Evolutionary conservation across 2,329 filamentous ascomycete genomes (phyloP), one percentile per base, ranked within the genome.

Genomic region (Phyllosticta citrichinensis): DNA sequence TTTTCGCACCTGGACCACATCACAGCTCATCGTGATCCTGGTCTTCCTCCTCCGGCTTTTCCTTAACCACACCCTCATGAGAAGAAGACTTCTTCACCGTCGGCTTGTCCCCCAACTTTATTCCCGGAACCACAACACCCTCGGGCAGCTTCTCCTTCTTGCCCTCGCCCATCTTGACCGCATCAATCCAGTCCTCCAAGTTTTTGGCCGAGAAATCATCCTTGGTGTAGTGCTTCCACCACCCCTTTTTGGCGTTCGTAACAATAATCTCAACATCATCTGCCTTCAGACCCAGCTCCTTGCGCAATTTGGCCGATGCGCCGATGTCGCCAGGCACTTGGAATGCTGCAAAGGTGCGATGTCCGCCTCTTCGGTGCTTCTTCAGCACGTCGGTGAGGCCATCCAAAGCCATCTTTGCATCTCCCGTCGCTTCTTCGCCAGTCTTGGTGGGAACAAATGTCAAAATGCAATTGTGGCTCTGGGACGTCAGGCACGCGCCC

Each of bases 81-180:
- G 61, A 25, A 27, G 52, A 60, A 19, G 27, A 19, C 52, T 53
- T 56, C 57, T 63, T 66, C 68, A 71, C 64, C 25, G 65, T 66
- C n/a, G 62, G 63, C 5, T 65, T 19, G 17, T n/a, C 40, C 40
- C 6, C 62, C 9, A 57, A 11, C 58, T 55, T 30, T 22, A 30
- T 54, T 9, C 47, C 61, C 24, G 64, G 63, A 5, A 70, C 67
- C 10, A 80, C 64, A 40, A 80, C 55, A 4, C 69, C 69, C 62
- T 87, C 83, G 51, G 79, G 80, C 17, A 92, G 70, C 67, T 84
- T 89, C 68, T 85, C 81, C 80, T 93, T 97, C 62, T 82, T 77
- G 2, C 90, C 88, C 70, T 97, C 93, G 58, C 92, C 90, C 80
- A 99, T 82, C 47, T 91, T 86, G 64, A 97, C 91, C n/a, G 84